Conservation (phyloP, 1,284 basidiomycete species). For the Gastroboletus turbinatus region DNA sequence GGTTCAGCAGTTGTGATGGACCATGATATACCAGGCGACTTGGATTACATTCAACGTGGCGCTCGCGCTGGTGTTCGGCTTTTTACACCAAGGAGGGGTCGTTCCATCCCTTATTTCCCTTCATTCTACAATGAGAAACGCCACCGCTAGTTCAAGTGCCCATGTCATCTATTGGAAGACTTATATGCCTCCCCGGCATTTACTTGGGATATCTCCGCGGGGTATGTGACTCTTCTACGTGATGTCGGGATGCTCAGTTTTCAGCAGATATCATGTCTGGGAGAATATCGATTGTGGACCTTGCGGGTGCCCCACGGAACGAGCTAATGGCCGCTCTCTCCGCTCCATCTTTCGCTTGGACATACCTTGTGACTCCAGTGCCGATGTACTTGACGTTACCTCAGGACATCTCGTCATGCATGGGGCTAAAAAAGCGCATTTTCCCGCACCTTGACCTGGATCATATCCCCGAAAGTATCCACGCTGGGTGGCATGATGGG, state of each 20-base stretch:
- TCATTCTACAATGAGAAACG: conserved; percentile 22
- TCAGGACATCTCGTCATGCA: conserved; percentile 20
- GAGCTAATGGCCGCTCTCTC: conserved; percentile 21
- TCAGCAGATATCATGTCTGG: conserved; percentile 20
- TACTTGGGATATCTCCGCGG: conserved; percentile 32
- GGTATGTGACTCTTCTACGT: conserved; percentile 17
- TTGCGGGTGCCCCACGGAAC: conserved; percentile 28
- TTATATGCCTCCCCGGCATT: conserved; percentile 40
- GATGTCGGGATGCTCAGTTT: background rate
- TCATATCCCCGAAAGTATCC: conserved; percentile 36
- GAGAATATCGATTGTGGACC: conserved; percentile 21
- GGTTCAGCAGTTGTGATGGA: background rate
- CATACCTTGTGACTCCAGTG: conserved; percentile 35
- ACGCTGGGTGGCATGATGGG: conserved; percentile 31
- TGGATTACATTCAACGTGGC: conserved; percentile 36
- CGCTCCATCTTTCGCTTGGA: conserved; percentile 7
- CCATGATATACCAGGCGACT: conserved; percentile 18
- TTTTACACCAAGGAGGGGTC: conserved; percentile 43
- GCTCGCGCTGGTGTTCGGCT: conserved; percentile 36
- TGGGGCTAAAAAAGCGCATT: conserved; percentile 22
- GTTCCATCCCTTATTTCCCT: conserved; percentile 40
- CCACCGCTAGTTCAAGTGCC: conserved; percentile 1
- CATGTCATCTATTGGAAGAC: conserved; percentile 43
- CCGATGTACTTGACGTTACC: conserved; percentile 25
- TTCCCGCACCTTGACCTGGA: conserved; percentile 42